Percentiles rank a stretch among this genome's conserved stretches.
phyloP scores from a whole-genome alignment of 352 stramenopile genomes.

The Halophytophthora batemanensis region DNA sequence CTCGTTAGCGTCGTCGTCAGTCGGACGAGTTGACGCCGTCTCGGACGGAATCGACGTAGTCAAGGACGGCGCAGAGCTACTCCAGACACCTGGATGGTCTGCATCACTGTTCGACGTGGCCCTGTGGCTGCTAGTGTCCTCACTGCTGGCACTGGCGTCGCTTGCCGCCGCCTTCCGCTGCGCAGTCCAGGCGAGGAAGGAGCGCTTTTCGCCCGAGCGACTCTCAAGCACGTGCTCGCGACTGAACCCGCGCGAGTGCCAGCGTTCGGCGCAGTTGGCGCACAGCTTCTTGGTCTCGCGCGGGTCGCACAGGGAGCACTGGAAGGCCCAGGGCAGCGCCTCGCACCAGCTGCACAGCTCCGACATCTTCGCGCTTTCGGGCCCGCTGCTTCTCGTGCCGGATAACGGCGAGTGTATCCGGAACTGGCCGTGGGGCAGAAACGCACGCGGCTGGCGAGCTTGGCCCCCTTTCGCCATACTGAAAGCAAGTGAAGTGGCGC shows the following conservation, averaged over 20 bases:
- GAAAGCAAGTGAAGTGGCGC: too few species aligned
- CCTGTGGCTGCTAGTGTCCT: background rate
- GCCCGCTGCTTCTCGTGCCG: too few species aligned
- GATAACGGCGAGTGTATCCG: too few species aligned
- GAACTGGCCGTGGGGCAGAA: background rate
- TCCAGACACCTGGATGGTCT: too few species aligned
- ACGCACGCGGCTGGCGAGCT: too few species aligned
- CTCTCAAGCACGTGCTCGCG: conserved; percentile 30
- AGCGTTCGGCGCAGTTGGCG: conserved; percentile 21
- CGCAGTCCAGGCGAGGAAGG: conserved; percentile 21
- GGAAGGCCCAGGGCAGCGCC: conserved; percentile 20
- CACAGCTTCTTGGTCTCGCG: conserved; percentile 30
- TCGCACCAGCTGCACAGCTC: conserved; percentile 35
- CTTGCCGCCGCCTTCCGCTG: background rate
- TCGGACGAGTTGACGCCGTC: too few species aligned
- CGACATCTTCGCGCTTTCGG: background rate
- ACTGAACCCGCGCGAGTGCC: conserved; percentile 38
- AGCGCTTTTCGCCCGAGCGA: conserved; percentile 14
- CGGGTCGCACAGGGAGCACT: conserved; percentile 38
- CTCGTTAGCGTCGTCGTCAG: too few species aligned
- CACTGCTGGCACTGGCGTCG: background rate
- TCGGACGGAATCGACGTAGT: too few species aligned
- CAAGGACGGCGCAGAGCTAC: too few species aligned
- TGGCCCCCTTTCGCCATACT: too few species aligned
- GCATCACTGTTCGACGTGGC: background rate